phyloP scores from a whole-genome alignment of 345 rosid genomes.

The Erodium maritimum region DNA sequence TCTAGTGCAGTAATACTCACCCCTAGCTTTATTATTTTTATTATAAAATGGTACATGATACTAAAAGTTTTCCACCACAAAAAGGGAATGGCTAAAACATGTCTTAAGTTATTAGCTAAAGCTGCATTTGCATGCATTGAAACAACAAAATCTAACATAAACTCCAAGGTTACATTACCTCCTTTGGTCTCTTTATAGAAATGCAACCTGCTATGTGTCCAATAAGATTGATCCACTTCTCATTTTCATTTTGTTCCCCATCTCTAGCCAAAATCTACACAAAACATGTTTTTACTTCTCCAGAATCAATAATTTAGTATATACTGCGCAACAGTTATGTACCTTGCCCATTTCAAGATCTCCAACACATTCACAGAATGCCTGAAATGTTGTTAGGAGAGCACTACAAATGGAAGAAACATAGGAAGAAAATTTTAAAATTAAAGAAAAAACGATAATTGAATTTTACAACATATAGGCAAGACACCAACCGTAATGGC shows the following conservation, averaged over 20 bases:
- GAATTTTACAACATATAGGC: not conserved
- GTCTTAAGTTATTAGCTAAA: not conserved
- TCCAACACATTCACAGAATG: constrained; percentile 97
- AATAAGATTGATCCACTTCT: constrained; percentile 86
- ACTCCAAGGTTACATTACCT: constrained; percentile 29
- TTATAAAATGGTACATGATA: not conserved
- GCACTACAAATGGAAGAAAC: constrained; percentile 42
- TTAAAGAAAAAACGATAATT: not conserved
- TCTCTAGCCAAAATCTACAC: constrained; percentile 73
- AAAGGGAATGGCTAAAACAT: not conserved
- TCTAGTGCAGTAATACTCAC: not conserved
- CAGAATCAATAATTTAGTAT: not conserved
- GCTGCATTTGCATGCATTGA: not conserved
- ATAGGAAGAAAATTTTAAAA: not conserved
- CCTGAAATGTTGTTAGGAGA: constrained; percentile 77
- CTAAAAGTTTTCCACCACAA: not conserved
- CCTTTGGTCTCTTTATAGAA: constrained; percentile 96
- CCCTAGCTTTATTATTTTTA: not conserved
- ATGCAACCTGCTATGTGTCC: constrained; percentile 79
- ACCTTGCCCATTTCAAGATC: constrained; percentile 99
- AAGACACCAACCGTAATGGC: constrained; percentile 52
- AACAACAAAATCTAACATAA: not conserved
- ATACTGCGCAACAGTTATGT: constrained; percentile 8
- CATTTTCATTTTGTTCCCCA: constrained; percentile 75
- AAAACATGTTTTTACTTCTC: not conserved